Percentiles rank a stretch among this genome's conserved stretches.
These are phyloP conservation scores for Peziza echinospora DNA, from an alignment of 495 filamentous ascomycete genomes.

Conservation along the genomic window DNA sequence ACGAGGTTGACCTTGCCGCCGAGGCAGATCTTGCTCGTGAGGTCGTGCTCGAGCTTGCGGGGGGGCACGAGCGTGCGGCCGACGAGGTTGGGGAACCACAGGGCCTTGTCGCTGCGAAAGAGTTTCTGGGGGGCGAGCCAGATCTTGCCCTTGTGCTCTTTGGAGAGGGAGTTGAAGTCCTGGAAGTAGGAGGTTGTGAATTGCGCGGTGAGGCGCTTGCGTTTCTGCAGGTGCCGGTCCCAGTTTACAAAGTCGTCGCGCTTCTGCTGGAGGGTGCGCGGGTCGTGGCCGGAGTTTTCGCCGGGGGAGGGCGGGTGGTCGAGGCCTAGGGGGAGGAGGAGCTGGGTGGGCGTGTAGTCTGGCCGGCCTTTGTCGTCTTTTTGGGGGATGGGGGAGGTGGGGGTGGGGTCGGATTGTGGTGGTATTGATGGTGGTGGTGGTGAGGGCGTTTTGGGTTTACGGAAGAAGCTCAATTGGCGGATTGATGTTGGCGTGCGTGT, in stretches of 20 bases:
- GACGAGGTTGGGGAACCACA: slow-evolving; percentile 83
- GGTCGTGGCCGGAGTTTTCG: slow-evolving; percentile 60
- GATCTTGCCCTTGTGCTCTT: slow-evolving; percentile 58
- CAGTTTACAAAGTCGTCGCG: slow-evolving; percentile 67
- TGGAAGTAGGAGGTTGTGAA: slow-evolving; percentile 74
- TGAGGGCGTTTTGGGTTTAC: not conserved
- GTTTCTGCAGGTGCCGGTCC: slow-evolving; percentile 53
- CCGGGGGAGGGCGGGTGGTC: slow-evolving; percentile 44
- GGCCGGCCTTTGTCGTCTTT: slow-evolving; percentile 55
- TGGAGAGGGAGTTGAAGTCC: slow-evolving; percentile 66
- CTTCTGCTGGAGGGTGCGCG: slow-evolving; percentile 40
- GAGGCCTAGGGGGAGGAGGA: slow-evolving; percentile 66
- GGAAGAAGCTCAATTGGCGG: not conserved
- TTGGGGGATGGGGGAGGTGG: slow-evolving; percentile 38
- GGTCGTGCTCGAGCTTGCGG: slow-evolving; percentile 46
- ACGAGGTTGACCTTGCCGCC: slow-evolving; percentile 53
- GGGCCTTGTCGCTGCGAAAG: slow-evolving; percentile 51
- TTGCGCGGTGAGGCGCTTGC: slow-evolving; percentile 36
- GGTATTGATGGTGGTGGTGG: not conserved
- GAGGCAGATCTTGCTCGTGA: slow-evolving; percentile 20
- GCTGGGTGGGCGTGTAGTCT: slow-evolving; percentile 9
- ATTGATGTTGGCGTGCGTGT: not conserved
- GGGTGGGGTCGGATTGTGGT: not conserved
- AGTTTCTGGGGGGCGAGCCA: slow-evolving; percentile 57
- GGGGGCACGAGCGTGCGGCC: slow-evolving; percentile 41